These are phyloP conservation scores for Diophrys appendiculata DNA, from an alignment of 73 alveolate species.

Conservation along the genomic window DNA sequence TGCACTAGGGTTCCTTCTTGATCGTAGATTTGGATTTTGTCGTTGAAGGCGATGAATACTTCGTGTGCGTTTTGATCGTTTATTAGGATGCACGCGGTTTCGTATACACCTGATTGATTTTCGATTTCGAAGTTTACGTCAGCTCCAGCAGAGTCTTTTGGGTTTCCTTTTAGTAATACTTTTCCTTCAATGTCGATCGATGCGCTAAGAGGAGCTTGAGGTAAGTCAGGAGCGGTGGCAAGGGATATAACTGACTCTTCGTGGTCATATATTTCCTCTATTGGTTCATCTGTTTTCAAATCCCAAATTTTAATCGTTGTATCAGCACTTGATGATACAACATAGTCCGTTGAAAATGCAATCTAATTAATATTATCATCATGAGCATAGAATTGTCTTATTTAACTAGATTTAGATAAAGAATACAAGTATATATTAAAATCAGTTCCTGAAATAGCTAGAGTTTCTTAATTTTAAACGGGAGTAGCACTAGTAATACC, in stretches of 20 bases:
- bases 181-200: neutral
- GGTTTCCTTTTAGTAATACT: neutral
- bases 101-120: neutral
- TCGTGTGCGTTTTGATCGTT: neutral
- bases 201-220: neutral
- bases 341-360: conserved; percentile 30
- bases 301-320: conserved; percentile 65
- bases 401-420: conserved; percentile 49
- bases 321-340: conserved; percentile 50
- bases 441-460: conserved; percentile 50
- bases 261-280: conserved; percentile 52
- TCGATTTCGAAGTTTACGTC: neutral
- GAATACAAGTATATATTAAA: conserved; percentile 53
- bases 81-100: neutral
- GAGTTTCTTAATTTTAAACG: conserved; percentile 46
- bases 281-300: conserved; percentile 18
- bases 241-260: conserved; percentile 48
- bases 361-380: conserved; percentile 51
- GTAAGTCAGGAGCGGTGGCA: neutral
- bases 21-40: neutral
- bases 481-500: conserved; percentile 54
- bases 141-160: neutral
- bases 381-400: conserved; percentile 63
- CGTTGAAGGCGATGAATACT: neutral
- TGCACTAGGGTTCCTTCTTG: too few species aligned